Percentiles rank a stretch among this genome's conserved stretches.
Evolutionary conservation across 371 early-diverging fungal genomes (phyloP).

Genomic region (Mucor sp.): DNA sequence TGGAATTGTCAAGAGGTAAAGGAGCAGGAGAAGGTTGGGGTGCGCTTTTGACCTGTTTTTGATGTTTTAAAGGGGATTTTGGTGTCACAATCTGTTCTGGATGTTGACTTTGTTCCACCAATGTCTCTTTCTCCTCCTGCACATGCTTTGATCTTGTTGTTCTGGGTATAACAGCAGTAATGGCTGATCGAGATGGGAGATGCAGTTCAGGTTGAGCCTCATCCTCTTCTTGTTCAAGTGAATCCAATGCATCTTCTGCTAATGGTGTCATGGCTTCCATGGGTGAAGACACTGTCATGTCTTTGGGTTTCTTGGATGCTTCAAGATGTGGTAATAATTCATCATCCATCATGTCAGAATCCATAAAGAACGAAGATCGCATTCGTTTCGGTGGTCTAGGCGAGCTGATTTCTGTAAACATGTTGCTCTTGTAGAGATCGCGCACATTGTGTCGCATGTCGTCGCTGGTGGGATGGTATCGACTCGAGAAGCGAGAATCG

Average conservation of each 20-base stretch:
- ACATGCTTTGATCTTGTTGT: background rate
- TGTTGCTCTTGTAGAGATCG: constrained; percentile 9
- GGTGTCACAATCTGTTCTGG: background rate
- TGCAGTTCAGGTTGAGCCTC: background rate
- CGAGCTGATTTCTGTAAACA: background rate
- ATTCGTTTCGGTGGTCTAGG: background rate
- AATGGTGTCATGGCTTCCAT: background rate
- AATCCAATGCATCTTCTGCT: background rate
- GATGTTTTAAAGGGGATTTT: background rate
- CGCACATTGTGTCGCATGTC: background rate
- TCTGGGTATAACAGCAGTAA: background rate
- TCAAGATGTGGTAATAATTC: background rate
- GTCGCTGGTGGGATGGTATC: constrained; percentile 4
- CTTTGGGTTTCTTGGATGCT: background rate
- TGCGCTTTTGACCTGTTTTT: background rate
- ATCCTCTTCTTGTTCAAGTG: no score
- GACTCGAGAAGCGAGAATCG: constrained; percentile 20
- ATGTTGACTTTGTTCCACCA: background rate
- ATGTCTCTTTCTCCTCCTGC: background rate
- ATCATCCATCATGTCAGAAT: background rate
- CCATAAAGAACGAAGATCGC: background rate
- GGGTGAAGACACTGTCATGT: background rate
- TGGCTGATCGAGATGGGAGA: no score
- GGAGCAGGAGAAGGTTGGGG: background rate
- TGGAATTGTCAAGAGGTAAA: background rate